Conservation (phyloP, 2,329 filamentous ascomycete genomes). For the Helotiales sp. region DNA sequence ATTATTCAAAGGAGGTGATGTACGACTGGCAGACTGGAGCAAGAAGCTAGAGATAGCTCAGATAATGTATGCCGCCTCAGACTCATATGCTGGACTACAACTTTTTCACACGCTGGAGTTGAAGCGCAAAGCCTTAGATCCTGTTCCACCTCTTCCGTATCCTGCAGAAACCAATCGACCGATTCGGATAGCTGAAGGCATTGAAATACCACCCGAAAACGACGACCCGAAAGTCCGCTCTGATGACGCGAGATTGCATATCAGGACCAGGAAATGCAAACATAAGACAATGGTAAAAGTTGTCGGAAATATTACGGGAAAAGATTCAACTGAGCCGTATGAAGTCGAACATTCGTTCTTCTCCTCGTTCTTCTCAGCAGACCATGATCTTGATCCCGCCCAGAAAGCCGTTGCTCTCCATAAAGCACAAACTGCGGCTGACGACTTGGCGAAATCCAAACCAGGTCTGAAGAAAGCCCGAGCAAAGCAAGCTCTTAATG, state of each 20-base stretch:
- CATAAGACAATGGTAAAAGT: background rate
- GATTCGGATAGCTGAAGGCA: conserved; percentile 55
- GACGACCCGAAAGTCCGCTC: conserved; percentile 28
- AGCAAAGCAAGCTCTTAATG: conserved; percentile 23
- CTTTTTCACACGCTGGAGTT: conserved; percentile 72
- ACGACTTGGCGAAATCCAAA: too few relatives aligned
- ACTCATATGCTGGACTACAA: conserved; percentile 77
- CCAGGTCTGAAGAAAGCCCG: background rate
- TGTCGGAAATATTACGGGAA: background rate
- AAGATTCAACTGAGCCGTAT: background rate
- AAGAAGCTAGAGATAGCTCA: conserved; percentile 61
- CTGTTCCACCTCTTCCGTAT: conserved; percentile 69
- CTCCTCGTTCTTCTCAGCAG: background rate
- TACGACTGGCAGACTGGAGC: conserved; percentile 77
- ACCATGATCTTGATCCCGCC: too few relatives aligned
- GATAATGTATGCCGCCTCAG: conserved; percentile 73
- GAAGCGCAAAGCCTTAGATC: conserved; percentile 64
- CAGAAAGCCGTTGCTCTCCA: background rate
- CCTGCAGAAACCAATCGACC: conserved; percentile 66
- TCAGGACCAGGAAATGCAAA: background rate
- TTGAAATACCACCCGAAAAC: conserved; percentile 32
- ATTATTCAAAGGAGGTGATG: conserved; percentile 67
- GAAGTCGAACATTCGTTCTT: background rate
- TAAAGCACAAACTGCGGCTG: background rate
- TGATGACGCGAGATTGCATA: background rate